Evolutionary conservation across 2,329 filamentous ascomycete genomes (phyloP), one percentile per base, ranked within the genome.

Genomic region (Neofusicoccum umdonicola): DNA sequence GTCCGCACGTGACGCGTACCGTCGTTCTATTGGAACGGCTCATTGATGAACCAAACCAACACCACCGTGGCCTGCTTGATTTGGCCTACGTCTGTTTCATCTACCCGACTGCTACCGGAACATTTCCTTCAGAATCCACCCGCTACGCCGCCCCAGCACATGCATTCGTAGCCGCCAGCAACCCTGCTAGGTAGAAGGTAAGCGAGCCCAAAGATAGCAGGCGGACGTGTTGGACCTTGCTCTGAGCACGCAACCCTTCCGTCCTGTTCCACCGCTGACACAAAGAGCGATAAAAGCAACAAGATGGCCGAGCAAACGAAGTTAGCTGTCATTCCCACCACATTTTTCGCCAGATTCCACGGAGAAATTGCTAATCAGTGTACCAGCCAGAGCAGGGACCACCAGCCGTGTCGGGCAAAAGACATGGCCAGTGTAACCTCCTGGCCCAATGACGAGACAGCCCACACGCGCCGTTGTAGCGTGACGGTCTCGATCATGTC

Each of bases 121-220:
- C 56, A 5, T 58, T 47, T 37, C 41, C 41, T 47, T 47, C 27
- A 60, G 56, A 60, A 47, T 60, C 42, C n/a, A 5, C 41, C 31
- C 42, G 12, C 31, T 17, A 8, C 12, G 12, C 9, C 13, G 3
- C 31, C 31, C 56, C 31, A 60, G 44, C 56, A 60, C 56, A 60
- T 60, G 42, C 19, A 42, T n/a, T 15, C 41, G 19, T 60, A 60
- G 56, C 41, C 56, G 56, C 56, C 42, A 60, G 56, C 56, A 60
- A 60, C 56, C 56, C 42, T 60, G 56, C 56, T 47, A 60, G 56
- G n/a, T 37, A 37, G 42, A 35, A 35, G 31, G 56, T 60, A 60
- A 60, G 56, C 56, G 56, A 60, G 56, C 56, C 42, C 56, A 60
- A 60, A 60, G 56, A 60, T 47, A 60, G 54, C 56, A 60, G 41